Conservation (phyloP, 1,139 yeast species). For the Debaryomycetaceae sp. region DNA sequence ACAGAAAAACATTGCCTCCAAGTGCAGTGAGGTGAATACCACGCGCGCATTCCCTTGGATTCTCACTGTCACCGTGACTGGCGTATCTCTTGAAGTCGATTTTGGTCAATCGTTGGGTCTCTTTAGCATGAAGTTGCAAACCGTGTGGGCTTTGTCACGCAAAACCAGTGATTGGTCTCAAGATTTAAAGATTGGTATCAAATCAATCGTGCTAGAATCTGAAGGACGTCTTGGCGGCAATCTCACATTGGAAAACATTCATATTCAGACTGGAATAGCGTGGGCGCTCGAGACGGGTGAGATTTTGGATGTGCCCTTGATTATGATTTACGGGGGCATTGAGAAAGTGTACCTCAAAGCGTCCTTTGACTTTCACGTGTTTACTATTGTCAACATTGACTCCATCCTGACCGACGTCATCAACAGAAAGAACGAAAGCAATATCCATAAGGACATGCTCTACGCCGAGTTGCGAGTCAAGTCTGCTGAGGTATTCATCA, state of each 20-base stretch:
- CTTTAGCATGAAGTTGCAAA: conserved; percentile 40
- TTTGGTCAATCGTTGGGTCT: conserved; percentile 80
- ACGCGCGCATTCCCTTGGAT: conserved; percentile 71
- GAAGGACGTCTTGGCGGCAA: conserved; percentile 75
- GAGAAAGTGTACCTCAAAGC: conserved; percentile 46
- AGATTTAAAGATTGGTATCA: conserved; percentile 51
- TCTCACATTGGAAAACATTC: conserved; percentile 37
- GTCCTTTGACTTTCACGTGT: conserved; percentile 77
- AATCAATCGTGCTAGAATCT: conserved; percentile 41
- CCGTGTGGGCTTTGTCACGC: conserved; percentile 60
- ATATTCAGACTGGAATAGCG: conserved; percentile 54
- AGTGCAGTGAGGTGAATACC: conserved; percentile 51
- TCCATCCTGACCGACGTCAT: conserved; percentile 46
- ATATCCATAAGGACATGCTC: conserved; percentile 47
- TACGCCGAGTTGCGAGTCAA: conserved; percentile 47
- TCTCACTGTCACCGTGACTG: conserved; percentile 44
- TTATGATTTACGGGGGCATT: conserved; percentile 51
- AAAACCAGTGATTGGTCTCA: conserved; percentile 69
- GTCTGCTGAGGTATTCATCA: conserved; percentile 51
- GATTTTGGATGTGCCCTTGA: conserved; percentile 51
- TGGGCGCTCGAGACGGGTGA: conserved; percentile 47
- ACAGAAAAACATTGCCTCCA: conserved; percentile 35
- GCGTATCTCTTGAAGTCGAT: conserved; percentile 50
- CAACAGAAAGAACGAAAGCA: conserved; percentile 49
- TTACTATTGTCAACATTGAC: conserved; percentile 49